Base-by-base conservation (phyloP, 331 rosid species). In the Rosa hybrid region DNA sequence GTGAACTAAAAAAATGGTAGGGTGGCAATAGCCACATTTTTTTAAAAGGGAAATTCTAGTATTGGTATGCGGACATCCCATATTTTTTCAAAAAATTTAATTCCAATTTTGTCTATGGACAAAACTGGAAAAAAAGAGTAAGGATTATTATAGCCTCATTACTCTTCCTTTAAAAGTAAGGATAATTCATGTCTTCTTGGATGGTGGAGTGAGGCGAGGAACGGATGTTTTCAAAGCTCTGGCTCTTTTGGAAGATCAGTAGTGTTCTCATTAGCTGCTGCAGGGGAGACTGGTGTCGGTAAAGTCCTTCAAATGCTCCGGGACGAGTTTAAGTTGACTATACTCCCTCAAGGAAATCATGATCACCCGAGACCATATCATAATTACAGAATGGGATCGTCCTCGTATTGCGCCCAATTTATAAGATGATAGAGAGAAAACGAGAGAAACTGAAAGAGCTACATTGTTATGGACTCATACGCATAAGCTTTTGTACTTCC, bases 221-320 rank as follows among this genome's bases (percentile, higher is more conserved):
- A 87, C 90, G 0, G 90, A 87, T 38, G 86, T 87, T 42, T 87
- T 87, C 23, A 87, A 87, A 78, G 87, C 90, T 72, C 81, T 87
- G 75, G 90, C 88, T 14, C 90, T 87, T 8, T 95, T 78, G 99
- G 99, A 81, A 88, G 98, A 69, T 98, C 98, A 5, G 99, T 93
- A 82, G 79, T 96, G 54, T 96, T 62, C 81, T 85, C 98, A 4
- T 80, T 93, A 89, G 99, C 98, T 46, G 92, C 91, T 12, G 98
- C 90, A 69, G 98, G 99, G 20, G 97, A 96, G 71, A 88, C 84
- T 45, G 99, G 99, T n/a, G 94, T 96, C 45, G 86, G 94, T 80
- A 93, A 96, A 74, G 97, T 89, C 2, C 82, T 96, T 46, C 91
- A 91, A 65, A 91, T 93, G 98, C 71, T 96, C 0, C 97, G 91